Evolutionary conservation across 1,284 basidiomycete species (phyloP), one percentile per base, ranked within the genome.

Genomic region (Tilletiopsis washingtonensis): DNA sequence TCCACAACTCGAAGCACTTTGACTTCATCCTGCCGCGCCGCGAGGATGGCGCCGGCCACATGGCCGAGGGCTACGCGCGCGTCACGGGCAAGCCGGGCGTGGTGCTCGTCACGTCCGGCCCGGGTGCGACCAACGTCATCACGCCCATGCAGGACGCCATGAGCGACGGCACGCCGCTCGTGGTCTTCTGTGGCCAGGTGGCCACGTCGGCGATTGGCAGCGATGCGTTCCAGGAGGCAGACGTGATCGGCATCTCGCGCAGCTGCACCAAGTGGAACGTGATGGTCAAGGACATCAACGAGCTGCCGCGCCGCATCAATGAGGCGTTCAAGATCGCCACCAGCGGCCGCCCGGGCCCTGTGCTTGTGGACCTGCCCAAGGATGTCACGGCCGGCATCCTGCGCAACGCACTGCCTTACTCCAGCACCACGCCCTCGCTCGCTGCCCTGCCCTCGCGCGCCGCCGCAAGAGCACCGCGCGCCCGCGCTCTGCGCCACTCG

Each of bases 211-310:
- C 89, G 48, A 97, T 98, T 54, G 94, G 93, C 25, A 91, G 88
- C 3, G 93, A 98, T 74, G 87, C 90, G 3, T 98, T 98, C 82
- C 93, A 98, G 75, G 93, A 98, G 76, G 93, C 93, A 40, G 94
- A 98, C 70, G 77, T 97, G 45, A 81, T 98, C 54, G 94, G 94
- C 48, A 98, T 98, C 74, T 94, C 90, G 45, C 80, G 93, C 57
- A 84, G 84, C 62, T 98, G 93, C 78, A 97, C 94, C 24, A 98
- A 98, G 76, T 98, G 93, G 94, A 98, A 98, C 74, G 91, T 98
- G 60, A 94, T 97, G 91, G 88, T 98, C 56, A 97, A 97, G 77
- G 91, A 94, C 74, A 89, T 98, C 57, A 77, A 87, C 23, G 93
- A 97, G 76, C 80, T 97, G 3, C 94, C 93, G 6, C 79, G 93